A percentile compares a stretch with the other conserved stretches of the same genome.
These are phyloP conservation scores for Colletotrichum siamense DNA, from an alignment of 2,329 filamentous ascomycete genomes.

Conservation along the genomic window DNA sequence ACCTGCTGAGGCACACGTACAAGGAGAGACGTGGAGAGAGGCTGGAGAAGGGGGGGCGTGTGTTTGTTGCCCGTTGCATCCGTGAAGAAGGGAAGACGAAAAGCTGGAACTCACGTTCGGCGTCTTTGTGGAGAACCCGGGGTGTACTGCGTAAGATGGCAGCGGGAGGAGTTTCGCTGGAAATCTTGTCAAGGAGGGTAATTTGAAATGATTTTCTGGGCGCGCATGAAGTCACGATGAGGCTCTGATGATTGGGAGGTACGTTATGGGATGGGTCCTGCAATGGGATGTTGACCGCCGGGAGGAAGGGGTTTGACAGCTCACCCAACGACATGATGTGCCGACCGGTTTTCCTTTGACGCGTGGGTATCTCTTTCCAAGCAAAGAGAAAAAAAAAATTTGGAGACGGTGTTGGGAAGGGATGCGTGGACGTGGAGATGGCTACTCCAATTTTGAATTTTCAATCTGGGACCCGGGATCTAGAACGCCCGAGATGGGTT, in stretches of 20 bases:
- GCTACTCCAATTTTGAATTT: background rate
- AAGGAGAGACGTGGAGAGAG: background rate
- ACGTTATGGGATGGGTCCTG: background rate
- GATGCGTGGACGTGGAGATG: background rate
- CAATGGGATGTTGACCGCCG: background rate
- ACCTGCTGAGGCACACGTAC: background rate
- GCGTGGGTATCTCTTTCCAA: background rate
- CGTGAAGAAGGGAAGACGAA: background rate
- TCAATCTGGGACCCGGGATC: background rate
- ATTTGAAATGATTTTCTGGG: background rate
- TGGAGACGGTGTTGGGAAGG: background rate
- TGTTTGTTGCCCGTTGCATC: background rate
- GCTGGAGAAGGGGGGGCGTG: background rate
- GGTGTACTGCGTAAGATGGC: background rate
- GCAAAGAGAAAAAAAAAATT: background rate
- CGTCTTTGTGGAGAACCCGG: constrained; percentile 12
- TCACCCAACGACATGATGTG: background rate
- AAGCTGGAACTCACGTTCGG: background rate
- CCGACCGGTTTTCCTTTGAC: background rate
- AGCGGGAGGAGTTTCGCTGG: background rate
- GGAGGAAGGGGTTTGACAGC: background rate
- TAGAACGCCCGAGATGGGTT: constrained; percentile 2
- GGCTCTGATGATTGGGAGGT: background rate
- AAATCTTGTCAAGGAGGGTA: background rate
- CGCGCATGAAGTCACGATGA: constrained; percentile 4